Evolutionary conservation across 2,329 filamentous ascomycete species (phyloP).

Genomic region (Xylariaceae sp.): DNA sequence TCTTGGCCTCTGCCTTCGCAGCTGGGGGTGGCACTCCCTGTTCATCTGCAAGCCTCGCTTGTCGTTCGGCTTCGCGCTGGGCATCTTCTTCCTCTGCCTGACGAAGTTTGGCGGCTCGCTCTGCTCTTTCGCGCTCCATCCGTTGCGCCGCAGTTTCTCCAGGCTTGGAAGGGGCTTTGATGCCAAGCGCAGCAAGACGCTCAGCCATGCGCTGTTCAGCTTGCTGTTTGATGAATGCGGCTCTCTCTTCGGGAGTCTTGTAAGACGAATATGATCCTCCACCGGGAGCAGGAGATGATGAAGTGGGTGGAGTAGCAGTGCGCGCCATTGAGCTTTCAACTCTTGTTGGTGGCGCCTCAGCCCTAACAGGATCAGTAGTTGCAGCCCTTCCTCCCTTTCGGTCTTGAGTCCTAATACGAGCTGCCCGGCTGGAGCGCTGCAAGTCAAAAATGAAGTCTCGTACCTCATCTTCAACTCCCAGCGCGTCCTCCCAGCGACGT

Average conservation of each 20-base stretch:
- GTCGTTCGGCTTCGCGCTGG: constrained; percentile 80
- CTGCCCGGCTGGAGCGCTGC: constrained; percentile 76
- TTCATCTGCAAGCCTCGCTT: constrained; percentile 77
- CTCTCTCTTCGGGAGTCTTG: constrained; percentile 87
- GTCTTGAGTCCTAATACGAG: constrained; percentile 62
- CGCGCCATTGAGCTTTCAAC: constrained; percentile 54
- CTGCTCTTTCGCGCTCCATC: constrained; percentile 80
- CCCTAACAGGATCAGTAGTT: constrained; percentile 41
- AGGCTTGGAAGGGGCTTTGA: constrained; percentile 75
- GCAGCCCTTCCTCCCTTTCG: constrained; percentile 41
- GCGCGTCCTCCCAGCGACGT: constrained; percentile 89
- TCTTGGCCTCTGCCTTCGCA: constrained; percentile 50
- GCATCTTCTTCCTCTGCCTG: constrained; percentile 94
- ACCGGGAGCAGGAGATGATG: constrained; percentile 41
- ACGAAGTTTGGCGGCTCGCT: constrained; percentile 79
- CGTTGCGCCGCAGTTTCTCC: constrained; percentile 80
- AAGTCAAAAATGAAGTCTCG: constrained; percentile 98
- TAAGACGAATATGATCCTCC: constrained; percentile 75
- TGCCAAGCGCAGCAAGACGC: constrained; percentile 84
- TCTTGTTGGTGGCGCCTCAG: constrained; percentile 43
- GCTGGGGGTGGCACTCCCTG: constrained; percentile 59
- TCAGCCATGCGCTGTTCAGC: constrained; percentile 97
- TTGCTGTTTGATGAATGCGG: constrained; percentile 94
- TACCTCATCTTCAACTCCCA: constrained; percentile 94
- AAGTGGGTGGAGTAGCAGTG: constrained; percentile 47